Evolutionary conservation across 768 basidiomycete species (phyloP), one percentile per base, ranked within the genome.

Genomic region (Hemileccinum impolitum): DNA sequence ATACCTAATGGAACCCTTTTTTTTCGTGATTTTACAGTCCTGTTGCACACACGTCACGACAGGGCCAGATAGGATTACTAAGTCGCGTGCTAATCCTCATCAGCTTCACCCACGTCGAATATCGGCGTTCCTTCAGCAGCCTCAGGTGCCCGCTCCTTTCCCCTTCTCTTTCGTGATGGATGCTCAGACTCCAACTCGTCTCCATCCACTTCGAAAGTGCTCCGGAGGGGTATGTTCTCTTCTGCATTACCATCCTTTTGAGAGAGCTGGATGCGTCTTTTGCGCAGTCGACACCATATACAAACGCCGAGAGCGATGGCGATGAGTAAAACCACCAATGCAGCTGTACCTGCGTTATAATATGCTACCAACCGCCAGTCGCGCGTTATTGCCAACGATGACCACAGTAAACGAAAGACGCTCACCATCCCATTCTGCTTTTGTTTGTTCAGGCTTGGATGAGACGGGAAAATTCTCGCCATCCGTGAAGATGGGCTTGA

Each of bases 361-460:
- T 94, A 94, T n/a, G 91, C 94, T 92, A 46, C 36, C 8, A 26
- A 45, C 12, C n/a, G 21, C 30, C 43, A 50, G 12, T 34, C 36
- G 17, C 31, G 46, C 18, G 53, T 48, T 39, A 46, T 40, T 30
- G 30, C 43, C 14, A 39, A 48, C 39, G 39, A 36, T 7, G 39
- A 21, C 30, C 19, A 34, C 25, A 45, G 32, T 43, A 26, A 47
- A 44, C 15, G 38, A 28, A 41, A 18, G 30, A 19, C 6, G 7
- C 76, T 48, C 55, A 90, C 91, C 89, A 71, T 94, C 89, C 93
- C 93, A 94, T 75, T 87, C 88, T 3, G 91, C 87, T 61, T 87
- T 84, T 47, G 85, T 83, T 59, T 90, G 83, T 63, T 89, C 79
- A 0, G 88, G 53, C 18, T 75, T 63, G 18, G 68, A 62, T 8